Percentiles rank a stretch among this genome's conserved stretches.
These are phyloP conservation scores for Bacidia rubella DNA, from an alignment of 495 filamentous ascomycete genomes.

Conservation along the genomic window DNA sequence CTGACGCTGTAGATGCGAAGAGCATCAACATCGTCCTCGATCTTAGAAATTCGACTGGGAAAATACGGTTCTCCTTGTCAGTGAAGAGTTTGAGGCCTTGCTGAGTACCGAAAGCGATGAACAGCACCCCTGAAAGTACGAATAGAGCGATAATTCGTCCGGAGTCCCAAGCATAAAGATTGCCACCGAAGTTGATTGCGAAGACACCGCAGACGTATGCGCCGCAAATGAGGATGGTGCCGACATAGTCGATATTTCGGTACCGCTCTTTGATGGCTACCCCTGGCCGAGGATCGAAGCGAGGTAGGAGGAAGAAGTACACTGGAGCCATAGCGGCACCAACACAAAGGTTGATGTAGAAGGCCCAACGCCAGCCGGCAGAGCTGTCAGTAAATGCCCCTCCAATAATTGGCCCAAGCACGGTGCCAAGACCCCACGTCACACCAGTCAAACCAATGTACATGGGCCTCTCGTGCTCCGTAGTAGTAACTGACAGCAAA, in stretches of 20 bases:
- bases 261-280: conserved; percentile 26
- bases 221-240: conserved; percentile 20
- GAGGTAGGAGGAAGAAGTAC: conserved; percentile 41
- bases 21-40: conserved; percentile 28
- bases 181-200: conserved; percentile 24
- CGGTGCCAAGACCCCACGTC: conserved; percentile 34
- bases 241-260: conserved; percentile 23
- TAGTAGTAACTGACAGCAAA: conserved; percentile 30
- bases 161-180: conserved; percentile 21
- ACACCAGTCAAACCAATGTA: conserved; percentile 32
- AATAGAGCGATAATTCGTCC: conserved; percentile 19
- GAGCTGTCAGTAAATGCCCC: conserved; percentile 25
- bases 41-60: conserved; percentile 38
- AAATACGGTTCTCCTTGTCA: conserved; percentile 27
- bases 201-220: conserved; percentile 19
- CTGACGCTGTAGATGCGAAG: conserved; percentile 25
- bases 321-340: conserved; percentile 36
- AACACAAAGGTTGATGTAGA: conserved; percentile 50
- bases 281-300: conserved; percentile 30
- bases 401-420: conserved; percentile 30
- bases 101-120: conserved; percentile 23
- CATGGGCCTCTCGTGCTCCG: conserved; percentile 28
- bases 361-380: conserved; percentile 41
- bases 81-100: conserved; percentile 40
- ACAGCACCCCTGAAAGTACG: conserved; percentile 16